phyloP scores from a whole-genome alignment of 768 basidiomycete species.

The Rhodotorula kratochvilovae region DNA sequence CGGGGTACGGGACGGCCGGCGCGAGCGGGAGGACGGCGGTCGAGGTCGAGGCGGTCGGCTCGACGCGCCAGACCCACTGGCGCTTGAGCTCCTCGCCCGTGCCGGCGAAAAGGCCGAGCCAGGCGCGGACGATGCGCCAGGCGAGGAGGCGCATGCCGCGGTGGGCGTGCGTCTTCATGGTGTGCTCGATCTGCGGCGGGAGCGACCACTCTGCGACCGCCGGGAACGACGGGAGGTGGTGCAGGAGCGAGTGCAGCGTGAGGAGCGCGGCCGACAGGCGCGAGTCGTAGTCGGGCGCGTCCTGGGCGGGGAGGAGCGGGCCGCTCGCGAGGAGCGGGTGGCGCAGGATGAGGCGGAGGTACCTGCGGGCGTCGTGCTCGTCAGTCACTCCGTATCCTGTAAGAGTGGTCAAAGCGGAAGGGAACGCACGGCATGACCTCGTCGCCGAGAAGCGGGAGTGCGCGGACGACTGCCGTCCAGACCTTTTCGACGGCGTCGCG shows the following conservation, averaged over 20 bases:
- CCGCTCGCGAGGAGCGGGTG: slow-evolving; percentile 53
- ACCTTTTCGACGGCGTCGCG: slow-evolving; percentile 48
- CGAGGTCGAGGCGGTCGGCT: slow-evolving; percentile 31
- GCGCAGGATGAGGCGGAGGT: slow-evolving; percentile 21
- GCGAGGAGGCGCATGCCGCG: slow-evolving; percentile 41
- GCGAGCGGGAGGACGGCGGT: slow-evolving; percentile 16
- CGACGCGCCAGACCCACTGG: slow-evolving; percentile 43
- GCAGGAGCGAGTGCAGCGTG: slow-evolving; percentile 24
- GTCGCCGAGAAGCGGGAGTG: slow-evolving; percentile 42
- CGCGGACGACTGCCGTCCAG: slow-evolving; percentile 45
- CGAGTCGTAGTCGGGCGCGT: slow-evolving; percentile 15
- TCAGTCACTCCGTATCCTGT: slow-evolving; percentile 48
- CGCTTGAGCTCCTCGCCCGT: slow-evolving; percentile 44
- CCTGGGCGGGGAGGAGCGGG: slow-evolving; percentile 46
- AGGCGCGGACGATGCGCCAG: slow-evolving; percentile 36
- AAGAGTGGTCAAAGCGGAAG: background rate
- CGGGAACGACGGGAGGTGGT: slow-evolving; percentile 33
- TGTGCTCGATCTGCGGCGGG: slow-evolving; percentile 23
- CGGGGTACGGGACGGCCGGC: slow-evolving; percentile 60
- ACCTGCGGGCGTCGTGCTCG: slow-evolving; percentile 45
- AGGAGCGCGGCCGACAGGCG: slow-evolving; percentile 25
- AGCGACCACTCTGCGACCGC: slow-evolving; percentile 31
- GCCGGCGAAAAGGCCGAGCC: slow-evolving; percentile 37
- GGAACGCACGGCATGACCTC: slow-evolving; percentile 47
- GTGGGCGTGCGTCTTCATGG: slow-evolving; percentile 39